Evolutionary conservation across 2,329 filamentous ascomycete species (phyloP), one percentile per base, ranked within the genome.

Genomic region (Fusarium redolens): DNA sequence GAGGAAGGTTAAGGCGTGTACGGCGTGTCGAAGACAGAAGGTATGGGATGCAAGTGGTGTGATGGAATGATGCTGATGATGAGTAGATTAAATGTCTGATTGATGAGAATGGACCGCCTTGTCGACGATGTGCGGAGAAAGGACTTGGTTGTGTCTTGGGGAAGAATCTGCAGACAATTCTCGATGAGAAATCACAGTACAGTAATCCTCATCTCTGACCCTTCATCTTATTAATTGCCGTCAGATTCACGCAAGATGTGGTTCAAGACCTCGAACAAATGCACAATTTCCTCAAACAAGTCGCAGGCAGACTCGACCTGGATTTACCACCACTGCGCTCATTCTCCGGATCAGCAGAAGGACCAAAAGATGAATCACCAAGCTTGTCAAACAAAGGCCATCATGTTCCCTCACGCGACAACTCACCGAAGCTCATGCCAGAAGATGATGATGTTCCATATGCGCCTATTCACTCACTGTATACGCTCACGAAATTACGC

Each of bases 141-240:
- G 78, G 78, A n/a, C 66, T 83, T 17, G 75, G 74, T 3, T 83
- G 81, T 43, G 79, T 82, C 0, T 40, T 83, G 35, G 81, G 80
- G 64, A 82, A 82, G 77, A 82, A 79, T 57, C 73, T 83, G 4
- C 82, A 83, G 72, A 82, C 78, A 18, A 77, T 83, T 33, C 81
- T 83, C 15, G 80, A 81, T 58, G 81, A 83, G 58, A 78, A 79
- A 48, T 78, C 78, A 31, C 79, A 80, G 79, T 81, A 70, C 56
- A 75, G 74, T 33, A 8, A 25, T 7, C 15, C 12, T 3, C 22
- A 11, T 48, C 18, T 41, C 4, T 20, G 7, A 20, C 5, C 30
- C 8, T 28, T 22, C 7, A n/a, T n/a, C 17, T 52, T 15, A 2
- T 25, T 43, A 17, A 68, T 8, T 25, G 7, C 8, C 5, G 7